Conservation (phyloP, 331 rosid species). For the Malus hybrid region DNA sequence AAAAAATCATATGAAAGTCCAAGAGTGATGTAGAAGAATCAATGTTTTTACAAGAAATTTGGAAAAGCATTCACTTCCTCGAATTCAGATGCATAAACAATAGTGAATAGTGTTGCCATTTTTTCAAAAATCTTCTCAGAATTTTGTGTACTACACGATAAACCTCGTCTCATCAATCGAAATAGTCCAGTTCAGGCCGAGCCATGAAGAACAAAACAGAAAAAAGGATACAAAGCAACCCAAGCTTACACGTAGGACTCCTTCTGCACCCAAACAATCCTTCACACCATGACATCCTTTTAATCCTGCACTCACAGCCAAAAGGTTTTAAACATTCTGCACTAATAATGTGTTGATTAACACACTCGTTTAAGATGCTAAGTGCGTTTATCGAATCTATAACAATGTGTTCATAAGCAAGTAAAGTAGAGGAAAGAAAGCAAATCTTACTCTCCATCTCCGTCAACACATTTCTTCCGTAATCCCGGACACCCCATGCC, state of each 20-base stretch:
- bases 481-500: constrained; percentile 94
- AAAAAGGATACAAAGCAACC: constrained; percentile 92
- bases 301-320: constrained; percentile 42
- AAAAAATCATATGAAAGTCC: neutral
- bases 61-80: no score
- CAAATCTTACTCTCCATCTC: constrained; percentile 57
- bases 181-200: no score
- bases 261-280: constrained; percentile 81
- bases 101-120: no score
- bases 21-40: no score
- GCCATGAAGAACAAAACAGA: neutral
- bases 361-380: no score
- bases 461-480: constrained; percentile 41
- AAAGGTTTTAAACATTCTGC: neutral
- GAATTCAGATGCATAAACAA: no score
- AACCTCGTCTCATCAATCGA: no score
- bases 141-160: no score
- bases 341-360: neutral
- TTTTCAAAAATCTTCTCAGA: no score
- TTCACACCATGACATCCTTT: constrained; percentile 54
- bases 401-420: neutral
- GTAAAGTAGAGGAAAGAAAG: neutral
- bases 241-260: constrained; percentile 91
- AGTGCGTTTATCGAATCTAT: neutral
- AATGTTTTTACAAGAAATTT: no score